These are phyloP conservation scores for Linnemannia exigua DNA, from an alignment of 192 early-diverging fungal genomes.

Conservation along the genomic window DNA sequence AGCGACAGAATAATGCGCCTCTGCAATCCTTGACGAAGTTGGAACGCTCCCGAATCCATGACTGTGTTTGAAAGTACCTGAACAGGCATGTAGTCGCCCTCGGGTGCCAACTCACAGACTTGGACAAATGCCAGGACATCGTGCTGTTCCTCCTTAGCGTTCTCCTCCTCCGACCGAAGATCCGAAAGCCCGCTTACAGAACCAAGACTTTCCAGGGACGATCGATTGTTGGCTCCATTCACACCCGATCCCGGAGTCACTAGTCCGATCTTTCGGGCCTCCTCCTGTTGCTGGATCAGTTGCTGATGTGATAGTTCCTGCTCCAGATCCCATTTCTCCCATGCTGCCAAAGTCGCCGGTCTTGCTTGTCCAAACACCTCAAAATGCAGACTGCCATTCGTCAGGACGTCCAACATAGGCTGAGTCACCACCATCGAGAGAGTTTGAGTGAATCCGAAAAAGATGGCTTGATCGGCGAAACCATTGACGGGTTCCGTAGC, in stretches of 20 bases:
- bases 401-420: slow-evolving; percentile 59
- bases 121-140: slow-evolving; percentile 78
- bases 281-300: slow-evolving; percentile 16
- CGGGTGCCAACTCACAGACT: slow-evolving; percentile 71
- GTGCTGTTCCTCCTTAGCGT: slow-evolving; percentile 74
- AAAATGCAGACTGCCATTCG: slow-evolving; percentile 55
- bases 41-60: slow-evolving; percentile 67
- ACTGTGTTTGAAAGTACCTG: slow-evolving; percentile 61
- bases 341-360: slow-evolving; percentile 48
- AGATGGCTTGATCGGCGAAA: slow-evolving; percentile 65
- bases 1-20: slow-evolving; percentile 74
- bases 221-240: neutral
- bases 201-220: slow-evolving; percentile 51
- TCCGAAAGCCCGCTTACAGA: slow-evolving; percentile 48
- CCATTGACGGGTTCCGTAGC: slow-evolving; percentile 69
- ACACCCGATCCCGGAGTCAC: neutral
- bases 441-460: slow-evolving; percentile 67
- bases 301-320: slow-evolving; percentile 56
- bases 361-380: slow-evolving; percentile 67
- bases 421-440: slow-evolving; percentile 59
- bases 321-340: slow-evolving; percentile 68
- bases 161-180: slow-evolving; percentile 71
- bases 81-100: slow-evolving; percentile 74
- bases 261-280: slow-evolving; percentile 55
- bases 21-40: slow-evolving; percentile 82